A percentile compares a stretch with the other conserved stretches of the same genome.
Conservation (phyloP, 345 rosid genomes). For the Salix dunnii region DNA sequence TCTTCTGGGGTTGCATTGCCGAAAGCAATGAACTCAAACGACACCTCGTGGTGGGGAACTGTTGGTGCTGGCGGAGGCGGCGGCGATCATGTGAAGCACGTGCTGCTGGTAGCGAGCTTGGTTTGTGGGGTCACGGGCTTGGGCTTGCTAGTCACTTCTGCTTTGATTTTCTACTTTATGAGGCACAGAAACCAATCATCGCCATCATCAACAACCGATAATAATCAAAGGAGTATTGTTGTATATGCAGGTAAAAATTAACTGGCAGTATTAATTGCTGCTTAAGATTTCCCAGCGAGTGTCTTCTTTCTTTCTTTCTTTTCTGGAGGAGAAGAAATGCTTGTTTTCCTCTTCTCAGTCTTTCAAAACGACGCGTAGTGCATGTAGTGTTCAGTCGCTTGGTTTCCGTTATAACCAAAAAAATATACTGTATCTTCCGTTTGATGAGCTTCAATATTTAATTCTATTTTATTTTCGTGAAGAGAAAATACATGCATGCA, state of each 20-base stretch:
- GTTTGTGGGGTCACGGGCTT: conserved; percentile 62
- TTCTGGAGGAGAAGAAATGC: too few species aligned
- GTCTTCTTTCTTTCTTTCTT: not conserved
- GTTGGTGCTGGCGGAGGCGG: not conserved
- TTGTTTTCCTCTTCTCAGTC: too few species aligned
- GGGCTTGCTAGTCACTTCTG: conserved; percentile 46
- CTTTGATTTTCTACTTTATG: conserved; percentile 35
- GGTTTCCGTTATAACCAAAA: too few species aligned
- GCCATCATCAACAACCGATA: not conserved
- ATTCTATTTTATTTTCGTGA: not conserved
- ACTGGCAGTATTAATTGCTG: too few species aligned
- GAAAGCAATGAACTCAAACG: conserved; percentile 36
- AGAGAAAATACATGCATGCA: not conserved
- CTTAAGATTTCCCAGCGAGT: too few species aligned
- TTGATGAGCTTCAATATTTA: not conserved
- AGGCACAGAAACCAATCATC: conserved; percentile 19
- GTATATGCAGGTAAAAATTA: not conserved
- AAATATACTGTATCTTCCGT: too few species aligned
- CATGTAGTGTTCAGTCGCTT: not conserved
- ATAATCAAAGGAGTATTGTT: not conserved
- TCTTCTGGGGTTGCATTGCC: conserved; percentile 40
- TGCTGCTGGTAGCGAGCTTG: conserved; percentile 59
- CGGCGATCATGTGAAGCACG: conserved; percentile 44
- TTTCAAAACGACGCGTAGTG: not conserved
- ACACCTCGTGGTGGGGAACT: conserved; percentile 40